phyloP scores from a whole-genome alignment of 164 flowering plant genomes.

The Dillenia suffruticosa region DNA sequence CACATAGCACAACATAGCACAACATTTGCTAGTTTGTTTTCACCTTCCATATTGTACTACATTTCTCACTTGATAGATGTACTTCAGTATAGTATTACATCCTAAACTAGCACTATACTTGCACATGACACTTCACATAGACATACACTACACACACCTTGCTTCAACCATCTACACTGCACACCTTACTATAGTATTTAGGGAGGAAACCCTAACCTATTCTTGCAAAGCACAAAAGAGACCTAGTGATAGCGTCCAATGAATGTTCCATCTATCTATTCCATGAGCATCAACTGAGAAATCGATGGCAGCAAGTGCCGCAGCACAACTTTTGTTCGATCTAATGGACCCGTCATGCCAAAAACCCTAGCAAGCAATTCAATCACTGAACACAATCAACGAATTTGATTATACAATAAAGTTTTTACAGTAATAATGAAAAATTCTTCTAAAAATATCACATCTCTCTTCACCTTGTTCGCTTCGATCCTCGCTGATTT shows the following conservation, averaged over 20 bases:
- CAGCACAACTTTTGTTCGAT: constrained; percentile 83
- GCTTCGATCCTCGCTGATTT: constrained; percentile 3
- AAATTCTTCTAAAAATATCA: constrained; percentile 7
- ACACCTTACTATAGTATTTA: too few species aligned
- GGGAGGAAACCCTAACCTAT: constrained; percentile 45
- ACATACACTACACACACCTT: too few species aligned
- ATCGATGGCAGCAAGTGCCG: constrained; percentile 86
- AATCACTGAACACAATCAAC: background rate
- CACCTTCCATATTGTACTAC: too few species aligned
- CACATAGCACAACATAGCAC: too few species aligned
- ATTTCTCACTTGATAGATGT: too few species aligned
- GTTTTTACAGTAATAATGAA: background rate
- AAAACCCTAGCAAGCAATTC: constrained; percentile 5
- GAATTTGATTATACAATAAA: background rate
- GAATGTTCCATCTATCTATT: constrained; percentile 63
- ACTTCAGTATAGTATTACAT: too few species aligned
- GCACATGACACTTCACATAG: too few species aligned
- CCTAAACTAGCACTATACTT: too few species aligned
- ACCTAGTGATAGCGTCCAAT: constrained; percentile 65
- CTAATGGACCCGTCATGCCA: constrained; percentile 50
- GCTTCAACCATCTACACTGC: too few species aligned
- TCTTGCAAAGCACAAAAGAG: constrained; percentile 62
- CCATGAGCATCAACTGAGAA: constrained; percentile 51
- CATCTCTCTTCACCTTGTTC: constrained; percentile 6
- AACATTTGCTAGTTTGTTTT: too few species aligned